Percentiles rank a stretch among this genome's conserved stretches.
phyloP scores from a whole-genome alignment of 2,329 filamentous ascomycete genomes.

The Niveomyces coronatus region DNA sequence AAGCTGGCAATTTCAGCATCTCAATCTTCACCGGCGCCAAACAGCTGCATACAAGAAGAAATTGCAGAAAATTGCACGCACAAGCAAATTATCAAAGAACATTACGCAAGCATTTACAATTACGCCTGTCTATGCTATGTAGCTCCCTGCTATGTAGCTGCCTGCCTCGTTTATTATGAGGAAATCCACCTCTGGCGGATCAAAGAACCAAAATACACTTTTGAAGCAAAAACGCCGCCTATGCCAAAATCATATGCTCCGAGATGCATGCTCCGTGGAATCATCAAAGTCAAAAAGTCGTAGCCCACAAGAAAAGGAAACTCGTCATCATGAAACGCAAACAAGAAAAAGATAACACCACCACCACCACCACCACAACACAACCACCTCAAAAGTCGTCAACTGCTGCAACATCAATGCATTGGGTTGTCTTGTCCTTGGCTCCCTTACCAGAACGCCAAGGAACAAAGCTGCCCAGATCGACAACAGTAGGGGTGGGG shows the following conservation, averaged over 20 bases:
- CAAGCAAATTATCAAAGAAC: neutral
- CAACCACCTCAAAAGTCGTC: conserved; percentile 1
- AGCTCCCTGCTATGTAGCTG: conserved; percentile 10
- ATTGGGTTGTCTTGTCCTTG: conserved; percentile 2
- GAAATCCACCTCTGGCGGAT: conserved; percentile 3
- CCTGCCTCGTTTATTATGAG: conserved; percentile 11
- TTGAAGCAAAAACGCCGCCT: conserved; percentile 6
- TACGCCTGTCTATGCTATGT: conserved; percentile 10
- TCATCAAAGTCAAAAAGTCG: conserved; percentile 2
- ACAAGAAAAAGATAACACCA: neutral
- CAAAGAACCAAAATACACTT: conserved; percentile 6
- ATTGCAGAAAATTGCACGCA: too few relatives aligned
- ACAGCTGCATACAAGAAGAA: too few relatives aligned
- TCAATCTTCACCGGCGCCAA: too few relatives aligned
- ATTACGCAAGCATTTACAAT: conserved; percentile 5
- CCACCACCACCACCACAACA: neutral
- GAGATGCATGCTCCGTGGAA: conserved; percentile 9
- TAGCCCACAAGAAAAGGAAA: neutral
- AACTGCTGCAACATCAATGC: conserved; percentile 7
- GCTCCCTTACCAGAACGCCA: conserved; percentile 9
- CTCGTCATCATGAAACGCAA: neutral
- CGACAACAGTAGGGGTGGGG: conserved; percentile 2
- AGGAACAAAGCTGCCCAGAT: conserved; percentile 6
- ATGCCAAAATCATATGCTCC: conserved; percentile 8
- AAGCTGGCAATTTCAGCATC: too few relatives aligned